Evolutionary conservation across 164 flowering plant species (phyloP).

Genomic region (Tetrastigma voinierianum): DNA sequence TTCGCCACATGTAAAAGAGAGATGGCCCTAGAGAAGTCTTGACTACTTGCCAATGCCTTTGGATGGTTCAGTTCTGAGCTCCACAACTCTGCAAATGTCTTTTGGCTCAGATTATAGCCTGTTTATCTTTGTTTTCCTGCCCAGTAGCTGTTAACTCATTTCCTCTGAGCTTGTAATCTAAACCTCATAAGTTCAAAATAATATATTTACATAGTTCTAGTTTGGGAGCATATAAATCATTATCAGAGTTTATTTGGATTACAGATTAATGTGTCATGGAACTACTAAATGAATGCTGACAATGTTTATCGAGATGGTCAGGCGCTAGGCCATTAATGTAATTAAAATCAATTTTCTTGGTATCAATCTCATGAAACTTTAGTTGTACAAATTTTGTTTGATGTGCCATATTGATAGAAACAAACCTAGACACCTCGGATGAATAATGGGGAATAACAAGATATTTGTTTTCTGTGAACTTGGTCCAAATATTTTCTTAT

Average conservation of each 20-base stretch:
- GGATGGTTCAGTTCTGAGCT: constrained; percentile 94
- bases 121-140: constrained; percentile 3
- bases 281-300: too few relatives aligned
- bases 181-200: too few relatives aligned
- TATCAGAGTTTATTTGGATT: neutral
- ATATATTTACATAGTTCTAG: too few relatives aligned
- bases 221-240: neutral
- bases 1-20: constrained; percentile 94
- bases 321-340: neutral
- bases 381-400: neutral
- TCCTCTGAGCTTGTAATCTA: neutral
- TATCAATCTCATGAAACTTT: neutral
- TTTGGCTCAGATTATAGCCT: constrained; percentile 86
- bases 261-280: neutral
- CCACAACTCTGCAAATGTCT: constrained; percentile 93
- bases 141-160: neutral
- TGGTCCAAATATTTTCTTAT: neutral
- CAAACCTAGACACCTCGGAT: neutral
- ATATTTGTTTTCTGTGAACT: neutral
- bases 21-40: constrained; percentile 87
- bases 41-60: constrained; percentile 92
- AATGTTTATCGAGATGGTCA: neutral
- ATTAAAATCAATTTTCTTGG: neutral
- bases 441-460: neutral
- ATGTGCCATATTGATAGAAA: constrained; percentile 1